Conservation (phyloP, 1,139 yeast genomes). For the Magnusiomyces paraingens region DNA sequence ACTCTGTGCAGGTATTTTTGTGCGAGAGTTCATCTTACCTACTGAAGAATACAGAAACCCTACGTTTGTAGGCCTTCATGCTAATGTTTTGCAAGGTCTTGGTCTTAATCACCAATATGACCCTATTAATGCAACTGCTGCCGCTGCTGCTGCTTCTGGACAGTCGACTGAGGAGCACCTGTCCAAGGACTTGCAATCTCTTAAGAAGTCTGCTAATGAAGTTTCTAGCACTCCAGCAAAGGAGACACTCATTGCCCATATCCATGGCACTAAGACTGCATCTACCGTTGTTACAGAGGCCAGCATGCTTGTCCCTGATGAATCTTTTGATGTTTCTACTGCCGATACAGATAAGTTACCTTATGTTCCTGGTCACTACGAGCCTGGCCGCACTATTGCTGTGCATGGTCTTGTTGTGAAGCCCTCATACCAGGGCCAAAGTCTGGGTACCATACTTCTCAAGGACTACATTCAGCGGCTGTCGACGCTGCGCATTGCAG, state of each 20-base stretch:
- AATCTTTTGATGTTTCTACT: conserved; percentile 26
- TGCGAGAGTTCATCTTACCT: conserved; percentile 38
- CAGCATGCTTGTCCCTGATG: conserved; percentile 57
- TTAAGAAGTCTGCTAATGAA: conserved; percentile 25
- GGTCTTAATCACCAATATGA: neutral
- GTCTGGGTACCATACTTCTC: conserved; percentile 72
- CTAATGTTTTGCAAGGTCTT: too few species aligned
- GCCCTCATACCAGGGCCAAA: conserved; percentile 73
- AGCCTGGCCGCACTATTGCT: conserved; percentile 67
- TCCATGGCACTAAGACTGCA: conserved; percentile 67
- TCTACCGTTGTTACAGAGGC: conserved; percentile 46
- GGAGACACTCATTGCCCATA: conserved; percentile 76
- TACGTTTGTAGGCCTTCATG: neutral
- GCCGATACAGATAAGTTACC: conserved; percentile 22
- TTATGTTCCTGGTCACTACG: conserved; percentile 58
- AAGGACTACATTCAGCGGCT: conserved; percentile 89
- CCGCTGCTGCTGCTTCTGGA: conserved; percentile 40
- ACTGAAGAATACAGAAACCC: conserved; percentile 6
- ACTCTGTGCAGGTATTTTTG: conserved; percentile 77
- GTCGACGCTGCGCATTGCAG: conserved; percentile 82
- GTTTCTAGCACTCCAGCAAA: conserved; percentile 28
- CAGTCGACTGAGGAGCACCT: conserved; percentile 30
- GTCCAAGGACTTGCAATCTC: neutral
- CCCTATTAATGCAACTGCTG: conserved; percentile 9
- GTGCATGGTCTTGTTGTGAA: conserved; percentile 76